Evolutionary conservation across 2,329 filamentous ascomycete species (phyloP).

Genomic region (Alternaria novae-zelandiae): DNA sequence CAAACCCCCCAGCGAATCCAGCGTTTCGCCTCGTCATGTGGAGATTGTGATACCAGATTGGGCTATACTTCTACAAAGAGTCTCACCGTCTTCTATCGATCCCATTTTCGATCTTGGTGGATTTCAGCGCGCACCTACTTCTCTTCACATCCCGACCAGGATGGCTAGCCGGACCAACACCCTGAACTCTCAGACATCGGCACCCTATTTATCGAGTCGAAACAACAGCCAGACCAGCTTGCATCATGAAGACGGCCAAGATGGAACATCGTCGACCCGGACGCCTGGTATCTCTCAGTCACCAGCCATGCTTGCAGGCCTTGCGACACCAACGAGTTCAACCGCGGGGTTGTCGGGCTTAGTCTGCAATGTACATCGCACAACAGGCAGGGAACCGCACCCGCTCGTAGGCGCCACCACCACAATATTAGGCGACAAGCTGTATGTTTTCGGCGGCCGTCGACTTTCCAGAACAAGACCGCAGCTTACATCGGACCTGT

Average conservation of each 20-base stretch:
- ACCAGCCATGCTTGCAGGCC: slow-evolving; percentile 45
- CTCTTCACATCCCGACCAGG: slow-evolving; percentile 40
- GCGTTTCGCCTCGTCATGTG: slow-evolving; percentile 53
- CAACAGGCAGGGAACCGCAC: slow-evolving; percentile 88
- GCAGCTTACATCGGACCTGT: slow-evolving; percentile 86
- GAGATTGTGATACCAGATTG: slow-evolving; percentile 57
- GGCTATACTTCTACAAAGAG: slow-evolving; percentile 51
- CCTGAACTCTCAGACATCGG: slow-evolving; percentile 55
- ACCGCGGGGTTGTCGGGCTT: slow-evolving; percentile 69
- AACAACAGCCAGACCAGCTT: slow-evolving; percentile 57
- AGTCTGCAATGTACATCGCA: slow-evolving; percentile 75
- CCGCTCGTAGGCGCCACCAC: slow-evolving; percentile 94
- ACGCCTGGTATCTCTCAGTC: slow-evolving; percentile 57
- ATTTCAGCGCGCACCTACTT: slow-evolving; percentile 23
- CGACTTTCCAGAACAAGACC: slow-evolving; percentile 84
- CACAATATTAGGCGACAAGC: slow-evolving; percentile 90
- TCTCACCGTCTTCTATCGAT: slow-evolving; percentile 44
- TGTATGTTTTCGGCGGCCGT: slow-evolving; percentile 95
- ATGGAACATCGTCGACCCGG: slow-evolving; percentile 45
- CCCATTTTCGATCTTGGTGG: slow-evolving; percentile 28
- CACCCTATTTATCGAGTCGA: slow-evolving; percentile 51
- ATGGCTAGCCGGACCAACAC: slow-evolving; percentile 57
- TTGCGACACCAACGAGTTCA: slow-evolving; percentile 49
- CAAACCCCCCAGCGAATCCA: slow-evolving; percentile 41
- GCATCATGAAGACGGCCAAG: slow-evolving; percentile 51